Evolutionary conservation across 1,284 basidiomycete species (phyloP), one percentile per base, ranked within the genome.

Genomic region (Xerocomus amazonicus): DNA sequence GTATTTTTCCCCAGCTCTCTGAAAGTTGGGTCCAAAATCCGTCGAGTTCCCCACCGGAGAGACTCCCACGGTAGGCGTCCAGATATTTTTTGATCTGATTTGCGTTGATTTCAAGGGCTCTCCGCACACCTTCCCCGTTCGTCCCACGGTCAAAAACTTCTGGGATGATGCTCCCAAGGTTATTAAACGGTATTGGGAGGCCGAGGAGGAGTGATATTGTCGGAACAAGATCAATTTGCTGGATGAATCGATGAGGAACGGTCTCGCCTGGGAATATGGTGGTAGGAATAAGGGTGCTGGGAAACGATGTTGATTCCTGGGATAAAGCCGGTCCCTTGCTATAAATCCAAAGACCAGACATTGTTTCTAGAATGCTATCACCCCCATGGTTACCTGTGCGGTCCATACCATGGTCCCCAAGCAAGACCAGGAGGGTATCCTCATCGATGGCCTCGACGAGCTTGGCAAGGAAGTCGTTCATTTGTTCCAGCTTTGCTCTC

Each of bases 371-470:
- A 13, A 79, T 76, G 0, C 87, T 86, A 62, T 98, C 97, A 2
- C 97, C 96, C 0, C 96, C 96, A 61, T 99, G 96, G 59, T 99
- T 96, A 8, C 97, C 97, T 31, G 87, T 81, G 41, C 81, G 75
- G 64, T 98, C 95, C 97, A 99, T 99, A 0, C 97, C 96, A 64
- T 99, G 97, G 64, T 99, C 96, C 1, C 97, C 97, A 8, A 99
- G 77, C 2, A 99, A 79, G 40, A 99, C 80, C 2, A 99, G 77
- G 0, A 99, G 74, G 0, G 95, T 97, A 47, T 95, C 86, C 6
- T 94, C 80, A 55, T 91, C 85, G 45, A 70, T 53, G 8, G 71
- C 56, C 1, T 78, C 73, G 7, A 97, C 89, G 3, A 95, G 83
- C 3, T 78, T 75, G 10, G 70, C 66, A 4, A 98, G 71, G 1